Base-by-base conservation (phyloP, 768 basidiomycete genomes). In the Macrolepiota fuliginosa region DNA sequence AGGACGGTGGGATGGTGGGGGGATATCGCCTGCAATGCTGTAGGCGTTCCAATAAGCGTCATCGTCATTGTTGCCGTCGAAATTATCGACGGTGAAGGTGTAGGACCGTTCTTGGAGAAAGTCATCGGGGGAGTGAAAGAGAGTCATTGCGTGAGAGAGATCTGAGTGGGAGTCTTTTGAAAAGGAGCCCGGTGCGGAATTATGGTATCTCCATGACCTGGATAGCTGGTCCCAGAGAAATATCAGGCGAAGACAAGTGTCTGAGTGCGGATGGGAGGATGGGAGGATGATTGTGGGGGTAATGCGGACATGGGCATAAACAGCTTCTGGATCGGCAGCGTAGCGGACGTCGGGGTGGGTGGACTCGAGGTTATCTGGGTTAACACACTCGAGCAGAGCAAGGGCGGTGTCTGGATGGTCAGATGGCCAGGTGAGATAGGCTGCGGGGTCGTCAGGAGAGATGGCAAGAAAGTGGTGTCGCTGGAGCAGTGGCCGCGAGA, bases 371-470 rank as follows among this genome's bases (percentile, higher is more conserved):
- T 61, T 45, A 15, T 61, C 60, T 19, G 54, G 60, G 1, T 47
- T 54, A 12, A 61, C 55, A 27, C 24, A 46, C 36, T 61, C 60
- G 22, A 66, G 46, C 40, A 88, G 75, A 29, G 85, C 75, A 56
- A 76, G 71, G 55, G 82, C 66, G 53, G 75, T 70, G 53, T 70
- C 66, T 58, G 78, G 66, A 62, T 70, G 65, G 49, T 62, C 63
- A 3, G 81, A 77, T 10, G 90, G 88, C 90, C 90, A 92, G 65
- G 81, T 82, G 49, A 92, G 77, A 70, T 92, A 92, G 2, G 82
- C 76, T 36, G 72, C 64, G 9, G 82, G 76, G 64, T 83, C 73
- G 25, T 82, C 75, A 9, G 82, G 77, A 27, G 79, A 70, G 60
- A 91, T 74, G 19, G 73, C 67, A 51, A 92, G 83, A 71, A 89